phyloP scores from a whole-genome alignment of 176 grass and related monocot genomes.

The Cymbopogon citratus region DNA sequence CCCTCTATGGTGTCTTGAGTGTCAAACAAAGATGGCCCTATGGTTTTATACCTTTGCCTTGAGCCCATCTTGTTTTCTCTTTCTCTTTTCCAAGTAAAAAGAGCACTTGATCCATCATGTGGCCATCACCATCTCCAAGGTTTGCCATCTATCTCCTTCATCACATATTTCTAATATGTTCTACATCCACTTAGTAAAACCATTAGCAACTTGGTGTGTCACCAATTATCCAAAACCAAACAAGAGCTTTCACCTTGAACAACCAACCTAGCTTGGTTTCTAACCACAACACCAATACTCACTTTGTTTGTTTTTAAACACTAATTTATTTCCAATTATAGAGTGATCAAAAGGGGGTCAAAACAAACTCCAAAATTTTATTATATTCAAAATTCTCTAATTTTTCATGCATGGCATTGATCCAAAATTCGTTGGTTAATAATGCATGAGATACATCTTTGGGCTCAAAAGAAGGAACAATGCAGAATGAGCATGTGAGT shows the following conservation, averaged over 20 bases:
- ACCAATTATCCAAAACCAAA: too few species aligned
- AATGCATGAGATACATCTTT: background rate
- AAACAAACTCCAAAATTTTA: background rate
- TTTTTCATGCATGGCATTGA: background rate
- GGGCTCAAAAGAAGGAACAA: background rate
- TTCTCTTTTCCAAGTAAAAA: too few species aligned
- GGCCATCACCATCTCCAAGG: too few species aligned
- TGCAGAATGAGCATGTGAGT: background rate
- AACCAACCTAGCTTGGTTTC: background rate
- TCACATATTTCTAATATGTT: too few species aligned
- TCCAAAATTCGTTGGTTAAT: background rate
- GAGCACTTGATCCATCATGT: too few species aligned
- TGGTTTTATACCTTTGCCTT: too few species aligned
- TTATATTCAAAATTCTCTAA: background rate
- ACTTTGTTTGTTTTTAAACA: background rate
- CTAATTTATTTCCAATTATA: background rate
- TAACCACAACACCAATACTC: background rate
- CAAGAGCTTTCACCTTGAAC: background rate
- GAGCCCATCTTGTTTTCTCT: too few species aligned
- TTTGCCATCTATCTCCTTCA: too few species aligned
- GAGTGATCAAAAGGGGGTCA: background rate
- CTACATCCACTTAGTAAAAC: too few species aligned
- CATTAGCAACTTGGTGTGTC: too few species aligned
- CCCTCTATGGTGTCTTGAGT: too few species aligned
- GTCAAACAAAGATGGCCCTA: too few species aligned